phyloP scores from a whole-genome alignment of 805 yeast genomes.

The Saccharomycopsis malanga region DNA sequence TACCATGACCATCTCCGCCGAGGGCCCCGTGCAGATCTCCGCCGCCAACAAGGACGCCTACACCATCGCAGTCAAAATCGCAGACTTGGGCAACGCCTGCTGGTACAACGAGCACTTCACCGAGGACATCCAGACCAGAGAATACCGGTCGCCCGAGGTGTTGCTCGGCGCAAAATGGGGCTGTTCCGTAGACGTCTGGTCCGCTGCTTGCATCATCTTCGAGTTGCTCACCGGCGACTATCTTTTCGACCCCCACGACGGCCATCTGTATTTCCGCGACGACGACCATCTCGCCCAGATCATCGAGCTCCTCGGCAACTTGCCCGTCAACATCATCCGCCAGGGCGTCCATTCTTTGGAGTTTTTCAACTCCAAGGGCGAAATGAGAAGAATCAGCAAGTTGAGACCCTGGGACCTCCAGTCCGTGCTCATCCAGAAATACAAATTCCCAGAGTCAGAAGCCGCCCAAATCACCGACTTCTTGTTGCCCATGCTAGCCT shows the following conservation, averaged over 20 bases:
- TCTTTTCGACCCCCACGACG: slow-evolving; percentile 52
- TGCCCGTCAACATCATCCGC: slow-evolving; percentile 39
- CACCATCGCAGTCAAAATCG: slow-evolving; percentile 41
- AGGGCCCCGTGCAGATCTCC: not conserved
- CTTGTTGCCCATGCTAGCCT: slow-evolving; percentile 70
- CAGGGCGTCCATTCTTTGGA: slow-evolving; percentile 56
- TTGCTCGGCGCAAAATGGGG: slow-evolving; percentile 56
- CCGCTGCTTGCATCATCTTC: slow-evolving; percentile 50
- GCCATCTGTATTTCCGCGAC: slow-evolving; percentile 40
- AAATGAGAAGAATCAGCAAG: slow-evolving; percentile 69
- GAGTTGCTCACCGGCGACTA: slow-evolving; percentile 57
- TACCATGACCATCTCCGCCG: slow-evolving; percentile 5
- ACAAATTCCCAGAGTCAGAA: slow-evolving; percentile 60
- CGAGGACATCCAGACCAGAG: slow-evolving; percentile 62
- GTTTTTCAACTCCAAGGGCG: slow-evolving; percentile 60
- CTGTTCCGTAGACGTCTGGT: slow-evolving; percentile 56
- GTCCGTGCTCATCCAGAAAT: slow-evolving; percentile 79
- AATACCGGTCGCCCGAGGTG: slow-evolving; percentile 60
- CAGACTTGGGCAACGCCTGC: slow-evolving; percentile 68
- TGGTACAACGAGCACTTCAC: slow-evolving; percentile 58
- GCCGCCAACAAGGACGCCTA: slow-evolving; percentile 5
- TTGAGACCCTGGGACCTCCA: slow-evolving; percentile 85
- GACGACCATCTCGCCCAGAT: slow-evolving; percentile 61
- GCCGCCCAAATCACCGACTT: slow-evolving; percentile 72
- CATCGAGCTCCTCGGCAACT: slow-evolving; percentile 42